A percentile compares a stretch with the other conserved stretches of the same genome.
phyloP scores from a whole-genome alignment of 2,329 filamentous ascomycete genomes.

The Aplosporella prunicola region DNA sequence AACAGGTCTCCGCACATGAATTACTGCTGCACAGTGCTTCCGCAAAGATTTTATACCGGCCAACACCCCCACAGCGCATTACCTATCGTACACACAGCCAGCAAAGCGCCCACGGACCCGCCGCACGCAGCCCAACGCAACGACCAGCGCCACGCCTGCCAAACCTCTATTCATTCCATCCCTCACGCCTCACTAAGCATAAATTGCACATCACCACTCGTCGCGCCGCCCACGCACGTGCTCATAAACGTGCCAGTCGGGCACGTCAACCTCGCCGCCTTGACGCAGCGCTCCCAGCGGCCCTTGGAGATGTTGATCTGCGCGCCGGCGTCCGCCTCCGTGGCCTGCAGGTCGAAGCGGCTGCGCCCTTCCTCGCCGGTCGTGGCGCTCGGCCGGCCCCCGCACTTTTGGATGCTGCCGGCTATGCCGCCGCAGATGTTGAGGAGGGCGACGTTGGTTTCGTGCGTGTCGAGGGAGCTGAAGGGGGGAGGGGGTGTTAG shows the following conservation, averaged over 20 bases:
- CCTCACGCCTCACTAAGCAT: slow-evolving; percentile 13
- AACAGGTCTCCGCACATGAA: no score
- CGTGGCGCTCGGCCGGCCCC: slow-evolving; percentile 36
- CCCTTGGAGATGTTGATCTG: slow-evolving; percentile 46
- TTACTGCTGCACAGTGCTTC: no score
- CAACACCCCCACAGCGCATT: no score
- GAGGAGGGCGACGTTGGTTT: slow-evolving; percentile 35
- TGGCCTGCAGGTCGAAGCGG: slow-evolving; percentile 38
- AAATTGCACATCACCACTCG: slow-evolving; percentile 38
- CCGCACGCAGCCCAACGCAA: no score
- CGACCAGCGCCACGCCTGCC: no score
- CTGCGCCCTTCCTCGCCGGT: slow-evolving; percentile 40
- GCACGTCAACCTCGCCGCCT: slow-evolving; percentile 43
- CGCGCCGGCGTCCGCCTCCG: slow-evolving; percentile 27
- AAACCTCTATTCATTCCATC: neutral
- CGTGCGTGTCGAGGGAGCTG: slow-evolving; percentile 16
- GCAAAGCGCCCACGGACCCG: no score
- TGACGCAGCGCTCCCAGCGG: slow-evolving; percentile 46
- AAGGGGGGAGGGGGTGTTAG: neutral
- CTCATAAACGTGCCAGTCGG: slow-evolving; percentile 41
- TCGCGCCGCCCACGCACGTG: slow-evolving; percentile 41
- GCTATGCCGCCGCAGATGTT: slow-evolving; percentile 43
- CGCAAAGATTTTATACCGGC: no score
- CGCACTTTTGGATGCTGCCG: slow-evolving; percentile 38
- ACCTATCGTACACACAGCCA: no score